Percentiles rank a stretch among this genome's conserved stretches.
phyloP scores from a whole-genome alignment of 1,139 yeast species.

The Candida mesenterica region DNA sequence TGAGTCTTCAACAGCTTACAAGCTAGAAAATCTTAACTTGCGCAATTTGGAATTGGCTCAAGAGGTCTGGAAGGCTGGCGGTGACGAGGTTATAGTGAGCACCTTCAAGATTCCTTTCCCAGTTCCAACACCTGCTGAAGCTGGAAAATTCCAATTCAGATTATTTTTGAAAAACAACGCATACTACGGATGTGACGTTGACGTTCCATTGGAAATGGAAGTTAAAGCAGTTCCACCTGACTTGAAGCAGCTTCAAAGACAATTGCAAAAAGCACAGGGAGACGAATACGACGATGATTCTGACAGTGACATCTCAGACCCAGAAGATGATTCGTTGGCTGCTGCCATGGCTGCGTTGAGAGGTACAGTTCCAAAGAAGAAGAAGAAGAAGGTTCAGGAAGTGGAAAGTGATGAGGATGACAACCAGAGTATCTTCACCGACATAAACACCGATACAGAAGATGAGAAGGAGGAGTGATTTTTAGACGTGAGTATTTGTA shows the following conservation, averaged over 20 bases:
- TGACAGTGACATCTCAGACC: constrained; percentile 58
- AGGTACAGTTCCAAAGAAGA: constrained; percentile 45
- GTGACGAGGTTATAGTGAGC: constrained; percentile 53
- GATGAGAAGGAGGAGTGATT: constrained; percentile 29
- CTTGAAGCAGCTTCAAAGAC: constrained; percentile 10
- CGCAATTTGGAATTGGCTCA: constrained; percentile 54
- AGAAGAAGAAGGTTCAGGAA: constrained; percentile 28
- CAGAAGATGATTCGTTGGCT: constrained; percentile 63
- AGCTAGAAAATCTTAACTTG: constrained; percentile 53
- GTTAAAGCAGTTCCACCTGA: constrained; percentile 51
- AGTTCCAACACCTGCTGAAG: constrained; percentile 66
- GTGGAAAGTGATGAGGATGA: constrained; percentile 37
- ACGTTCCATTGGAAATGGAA: constrained; percentile 60
- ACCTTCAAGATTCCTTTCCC: constrained; percentile 73
- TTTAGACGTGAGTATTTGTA: not conserved
- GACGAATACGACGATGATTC: constrained; percentile 31
- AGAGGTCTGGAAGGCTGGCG: constrained; percentile 46
- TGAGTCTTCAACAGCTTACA: constrained; percentile 58
- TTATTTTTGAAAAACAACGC: constrained; percentile 61
- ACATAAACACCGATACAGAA: constrained; percentile 53
- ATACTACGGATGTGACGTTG: constrained; percentile 71
- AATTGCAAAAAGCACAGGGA: constrained; percentile 19
- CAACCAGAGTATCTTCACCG: constrained; percentile 43
- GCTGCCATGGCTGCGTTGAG: constrained; percentile 64
- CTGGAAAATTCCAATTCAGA: constrained; percentile 65